Evolutionary conservation across 441 rosid species (phyloP), one percentile per base, ranked within the genome.

Genomic region (Biscutella laevigata): DNA sequence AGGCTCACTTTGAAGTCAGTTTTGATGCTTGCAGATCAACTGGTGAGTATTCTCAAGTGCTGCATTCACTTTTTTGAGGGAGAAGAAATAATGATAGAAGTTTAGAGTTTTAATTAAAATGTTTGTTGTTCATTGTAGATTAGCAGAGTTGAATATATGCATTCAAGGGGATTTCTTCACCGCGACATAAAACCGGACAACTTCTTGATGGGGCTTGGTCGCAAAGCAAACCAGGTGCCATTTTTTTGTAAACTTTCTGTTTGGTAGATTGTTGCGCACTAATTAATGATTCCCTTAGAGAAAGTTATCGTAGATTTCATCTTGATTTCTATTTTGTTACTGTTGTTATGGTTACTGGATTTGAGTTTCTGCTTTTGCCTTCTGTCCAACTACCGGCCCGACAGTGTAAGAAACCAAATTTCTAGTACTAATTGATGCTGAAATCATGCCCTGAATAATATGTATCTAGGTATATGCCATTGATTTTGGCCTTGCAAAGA

Each of bases 151-250:
- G 99, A 94, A 48, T 89, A 81, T 54, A 86, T 94, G 96, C 99
- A 94, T 67, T 88, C 97, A 25, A 79, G 95, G 59, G 97, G 99
- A 40, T 89, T 94, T 70, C 96, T 94, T 73, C 99, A 94, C 64
- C 91, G 99, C 59, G 97, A 94, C 69, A 89, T 94, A 58, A 94
- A 94, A 73, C 99, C 99, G 54, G 99, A 89, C 71, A 94, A 94
- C 62, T 94, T 94, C 56, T 79, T 94, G 60, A 89, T 94, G 99
- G 99, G 99, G 49, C 72, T 89, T 30, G 97, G 96, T 22, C 94
- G 96, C 63, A 94, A 94, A 76, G 96, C 96, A 33, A 89, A 94
- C 82, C 96, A 89, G 95, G 99, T 89, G 51, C 62, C 6, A 8
- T 57, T 13, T 14, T 64, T 50, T 8, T 33, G 3, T 50, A 45